phyloP scores from a whole-genome alignment of 805 yeast genomes.

The Clavispora fructus region DNA sequence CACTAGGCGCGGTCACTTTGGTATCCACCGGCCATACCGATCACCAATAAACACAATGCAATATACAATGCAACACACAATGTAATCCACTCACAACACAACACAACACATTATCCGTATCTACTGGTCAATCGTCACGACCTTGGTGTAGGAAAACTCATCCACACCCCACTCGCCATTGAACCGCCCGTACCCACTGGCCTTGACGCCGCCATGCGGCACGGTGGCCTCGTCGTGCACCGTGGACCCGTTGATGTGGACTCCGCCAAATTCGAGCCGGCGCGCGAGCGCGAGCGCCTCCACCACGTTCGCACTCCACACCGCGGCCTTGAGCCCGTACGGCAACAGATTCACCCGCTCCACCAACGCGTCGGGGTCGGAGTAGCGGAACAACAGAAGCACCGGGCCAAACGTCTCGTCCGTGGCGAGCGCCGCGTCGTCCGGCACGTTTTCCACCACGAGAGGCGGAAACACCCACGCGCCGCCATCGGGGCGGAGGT shows the following conservation, averaged over 20 bases:
- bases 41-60: too few relatives aligned
- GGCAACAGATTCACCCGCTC: constrained; percentile 7
- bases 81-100: too few relatives aligned
- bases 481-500: not conserved
- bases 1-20: too few relatives aligned
- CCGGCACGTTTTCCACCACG: constrained; percentile 26
- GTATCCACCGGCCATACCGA: too few relatives aligned
- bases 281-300: constrained; percentile 29
- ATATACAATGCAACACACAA: too few relatives aligned
- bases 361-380: constrained; percentile 7
- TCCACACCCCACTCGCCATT: constrained; percentile 41
- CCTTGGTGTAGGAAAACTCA: constrained; percentile 33
- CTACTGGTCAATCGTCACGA: constrained; percentile 21
- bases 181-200: constrained; percentile 34
- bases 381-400: constrained; percentile 24
- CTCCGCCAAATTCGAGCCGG: constrained; percentile 35
- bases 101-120: too few relatives aligned
- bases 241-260: constrained; percentile 33
- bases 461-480: constrained; percentile 19
- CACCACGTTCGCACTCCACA: constrained; percentile 37
- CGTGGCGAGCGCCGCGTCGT: constrained; percentile 21
- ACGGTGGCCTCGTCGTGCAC: constrained; percentile 30
- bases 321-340: constrained; percentile 38
- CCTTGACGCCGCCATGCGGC: constrained; percentile 45
- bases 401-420: constrained; percentile 44